Conservation (phyloP, 2,329 filamentous ascomycete genomes). For the Trichoderma harzianum region DNA sequence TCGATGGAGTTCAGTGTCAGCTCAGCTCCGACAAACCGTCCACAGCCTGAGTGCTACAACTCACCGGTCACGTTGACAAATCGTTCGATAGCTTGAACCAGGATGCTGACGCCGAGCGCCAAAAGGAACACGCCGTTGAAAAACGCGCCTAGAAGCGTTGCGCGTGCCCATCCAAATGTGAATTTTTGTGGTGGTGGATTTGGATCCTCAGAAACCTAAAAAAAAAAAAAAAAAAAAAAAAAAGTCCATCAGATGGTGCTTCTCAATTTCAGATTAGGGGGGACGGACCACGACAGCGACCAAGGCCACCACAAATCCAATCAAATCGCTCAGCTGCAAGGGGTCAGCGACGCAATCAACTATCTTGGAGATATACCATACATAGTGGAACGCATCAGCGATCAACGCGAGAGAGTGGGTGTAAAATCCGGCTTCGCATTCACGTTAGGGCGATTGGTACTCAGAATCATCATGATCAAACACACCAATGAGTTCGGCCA, state of each 20-base stretch:
- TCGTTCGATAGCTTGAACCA: slow-evolving; percentile 69
- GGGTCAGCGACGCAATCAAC: slow-evolving; percentile 17
- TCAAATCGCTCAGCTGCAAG: slow-evolving; percentile 63
- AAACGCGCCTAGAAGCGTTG: slow-evolving; percentile 70
- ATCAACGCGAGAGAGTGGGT: slow-evolving; percentile 69
- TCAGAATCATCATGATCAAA: not conserved
- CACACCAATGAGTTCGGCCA: slow-evolving; percentile 48
- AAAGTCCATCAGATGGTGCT: not conserved
- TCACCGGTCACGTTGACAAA: slow-evolving; percentile 57
- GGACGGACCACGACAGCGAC: slow-evolving; percentile 56
- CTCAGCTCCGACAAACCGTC: not conserved
- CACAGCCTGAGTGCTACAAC: slow-evolving; percentile 22
- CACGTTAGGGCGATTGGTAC: not conserved
- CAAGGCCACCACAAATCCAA: slow-evolving; percentile 66
- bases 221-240: not conserved
- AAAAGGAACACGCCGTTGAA: slow-evolving; percentile 77
- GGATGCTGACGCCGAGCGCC: slow-evolving; percentile 68
- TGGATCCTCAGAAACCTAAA: slow-evolving; percentile 54
- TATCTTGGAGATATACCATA: slow-evolving; percentile 30
- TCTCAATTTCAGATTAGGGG: no score
- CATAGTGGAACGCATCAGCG: slow-evolving; percentile 77
- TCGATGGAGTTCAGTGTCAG: slow-evolving; percentile 20
- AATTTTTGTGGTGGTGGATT: slow-evolving; percentile 47
- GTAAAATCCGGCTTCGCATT: slow-evolving; percentile 57
- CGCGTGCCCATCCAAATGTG: slow-evolving; percentile 73